Base-by-base conservation (phyloP, 768 basidiomycete genomes). In the Paxillus rubicundulus region DNA sequence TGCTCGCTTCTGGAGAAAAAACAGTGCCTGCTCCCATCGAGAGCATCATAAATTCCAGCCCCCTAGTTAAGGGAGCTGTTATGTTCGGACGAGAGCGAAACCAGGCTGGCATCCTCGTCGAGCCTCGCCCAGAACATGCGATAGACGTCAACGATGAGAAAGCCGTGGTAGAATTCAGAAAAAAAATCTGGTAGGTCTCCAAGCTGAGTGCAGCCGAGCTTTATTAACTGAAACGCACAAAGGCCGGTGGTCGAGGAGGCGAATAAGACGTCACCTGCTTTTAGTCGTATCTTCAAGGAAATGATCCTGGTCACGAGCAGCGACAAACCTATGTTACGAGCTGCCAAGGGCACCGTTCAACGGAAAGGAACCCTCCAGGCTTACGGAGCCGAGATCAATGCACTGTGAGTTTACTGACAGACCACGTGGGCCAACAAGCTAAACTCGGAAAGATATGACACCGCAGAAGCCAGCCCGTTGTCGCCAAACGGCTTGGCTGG, bases 261-360 rank as follows among this genome's bases (percentile, higher is more conserved):
- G 1, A 80, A 79, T 40, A 62, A 59, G 12, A 52, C 56, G 2
- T 69, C 76, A 0, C 78, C 78, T 0, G 65, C 72, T 0, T 77
- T 74, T 52, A 76, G 75, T 50, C 68, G 73, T 8, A 70, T 79
- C 6, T 78, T 76, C 63, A 78, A 78, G 61, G 77, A 82, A 58
- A 76, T 82, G 79, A 79, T 82, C 42, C 34, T 81, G n/a, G 57
- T 81, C 9, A 67, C 78, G 2, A 60, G 62, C 2, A 41, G 66
- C 14, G 65, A 61, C 1, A 78, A 77, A 54, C 81, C 80, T 0
- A 59, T 82, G 43, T 62, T 70, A 5, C 72, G 75, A 36, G 64
- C 78, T 4, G 69, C 65, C 2, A 82, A 82, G 53, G 77, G 79
- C 0, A 77, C 78, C 0, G 66, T 79, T 5, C 64, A 66, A 49